Conservation (phyloP, 768 basidiomycete species). For the Boletus insuetus region DNA sequence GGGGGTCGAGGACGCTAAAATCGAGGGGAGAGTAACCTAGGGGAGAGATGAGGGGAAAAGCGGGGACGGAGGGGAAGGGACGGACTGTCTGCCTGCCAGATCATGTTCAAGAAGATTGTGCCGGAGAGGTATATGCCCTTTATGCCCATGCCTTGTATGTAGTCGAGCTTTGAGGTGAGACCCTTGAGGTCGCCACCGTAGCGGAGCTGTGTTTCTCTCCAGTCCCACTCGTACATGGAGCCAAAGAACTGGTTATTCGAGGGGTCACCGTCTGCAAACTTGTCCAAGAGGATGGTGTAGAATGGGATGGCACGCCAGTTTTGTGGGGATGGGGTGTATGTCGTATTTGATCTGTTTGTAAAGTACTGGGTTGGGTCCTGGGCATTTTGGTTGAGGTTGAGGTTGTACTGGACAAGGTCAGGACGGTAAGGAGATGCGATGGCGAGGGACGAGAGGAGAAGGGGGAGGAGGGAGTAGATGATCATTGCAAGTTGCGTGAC, state of each 20-base stretch:
- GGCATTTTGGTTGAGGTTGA: constrained; percentile 76
- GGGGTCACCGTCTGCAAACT: constrained; percentile 92
- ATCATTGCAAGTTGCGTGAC: neutral
- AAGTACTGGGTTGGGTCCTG: constrained; percentile 63
- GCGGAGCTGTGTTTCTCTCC: constrained; percentile 84
- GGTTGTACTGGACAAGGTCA: constrained; percentile 68
- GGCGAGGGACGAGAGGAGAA: constrained; percentile 36
- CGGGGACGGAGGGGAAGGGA: constrained; percentile 11
- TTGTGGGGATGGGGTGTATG: constrained; percentile 72
- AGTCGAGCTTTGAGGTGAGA: constrained; percentile 72
- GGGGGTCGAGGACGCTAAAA: constrained; percentile 86
- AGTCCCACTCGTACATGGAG: constrained; percentile 78
- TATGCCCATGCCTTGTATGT: constrained; percentile 87
- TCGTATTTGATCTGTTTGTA: constrained; percentile 55
- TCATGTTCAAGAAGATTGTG: constrained; percentile 90
- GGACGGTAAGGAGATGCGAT: constrained; percentile 65
- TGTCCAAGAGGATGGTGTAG: constrained; percentile 85
- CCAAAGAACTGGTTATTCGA: constrained; percentile 88
- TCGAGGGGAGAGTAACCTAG: constrained; percentile 89
- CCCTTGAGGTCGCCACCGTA: constrained; percentile 89
- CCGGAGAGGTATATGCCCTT: constrained; percentile 87
- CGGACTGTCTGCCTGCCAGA: constrained; percentile 96
- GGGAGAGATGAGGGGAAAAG: neutral
- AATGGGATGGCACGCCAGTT: constrained; percentile 86
- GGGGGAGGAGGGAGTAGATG: constrained; percentile 36